These are phyloP conservation scores for Hypoxylon fragiforme DNA, from an alignment of 495 filamentous ascomycete species.

Conservation along the genomic window DNA sequence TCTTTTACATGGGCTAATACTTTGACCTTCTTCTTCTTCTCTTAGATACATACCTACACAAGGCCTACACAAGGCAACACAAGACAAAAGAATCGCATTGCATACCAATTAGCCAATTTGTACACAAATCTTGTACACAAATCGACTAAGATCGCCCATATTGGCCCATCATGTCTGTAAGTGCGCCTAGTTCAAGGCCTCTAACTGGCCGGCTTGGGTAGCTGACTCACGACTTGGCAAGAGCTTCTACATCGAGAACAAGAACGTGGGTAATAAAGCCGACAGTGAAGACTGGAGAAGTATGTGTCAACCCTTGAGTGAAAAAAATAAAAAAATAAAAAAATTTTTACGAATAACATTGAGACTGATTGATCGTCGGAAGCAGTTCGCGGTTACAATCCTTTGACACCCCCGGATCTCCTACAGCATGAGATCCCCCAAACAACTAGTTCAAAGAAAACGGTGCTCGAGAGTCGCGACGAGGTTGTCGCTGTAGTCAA, in stretches of 20 bases:
- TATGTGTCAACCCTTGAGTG: constrained; percentile 44
- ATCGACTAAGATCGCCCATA: neutral
- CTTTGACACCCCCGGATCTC: constrained; percentile 88
- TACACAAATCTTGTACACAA: neutral
- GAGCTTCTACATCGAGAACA: constrained; percentile 86
- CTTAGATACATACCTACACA: neutral
- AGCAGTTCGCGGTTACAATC: constrained; percentile 89
- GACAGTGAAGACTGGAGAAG: constrained; percentile 91
- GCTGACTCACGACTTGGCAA: constrained; percentile 32
- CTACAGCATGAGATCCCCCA: constrained; percentile 93
- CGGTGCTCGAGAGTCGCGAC: constrained; percentile 78
- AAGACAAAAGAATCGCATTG: constrained; percentile 6
- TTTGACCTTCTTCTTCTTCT: neutral
- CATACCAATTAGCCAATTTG: constrained; percentile 1
- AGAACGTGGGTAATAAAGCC: constrained; percentile 78
- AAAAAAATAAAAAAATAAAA: too few species aligned
- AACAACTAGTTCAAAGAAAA: constrained; percentile 73
- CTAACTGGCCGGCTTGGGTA: neutral
- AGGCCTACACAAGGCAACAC: constrained; percentile 2
- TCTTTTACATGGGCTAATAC: neutral
- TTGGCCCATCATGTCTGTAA: constrained; percentile 37
- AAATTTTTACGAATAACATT: too few species aligned
- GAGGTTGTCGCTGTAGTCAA: constrained; percentile 82
- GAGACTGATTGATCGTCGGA: too few species aligned
- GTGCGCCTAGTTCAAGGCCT: constrained; percentile 7